Percentiles rank a stretch among this genome's conserved stretches.
Evolutionary conservation across 2,329 filamentous ascomycete genomes (phyloP).

Genomic region (Fusarium sp.): DNA sequence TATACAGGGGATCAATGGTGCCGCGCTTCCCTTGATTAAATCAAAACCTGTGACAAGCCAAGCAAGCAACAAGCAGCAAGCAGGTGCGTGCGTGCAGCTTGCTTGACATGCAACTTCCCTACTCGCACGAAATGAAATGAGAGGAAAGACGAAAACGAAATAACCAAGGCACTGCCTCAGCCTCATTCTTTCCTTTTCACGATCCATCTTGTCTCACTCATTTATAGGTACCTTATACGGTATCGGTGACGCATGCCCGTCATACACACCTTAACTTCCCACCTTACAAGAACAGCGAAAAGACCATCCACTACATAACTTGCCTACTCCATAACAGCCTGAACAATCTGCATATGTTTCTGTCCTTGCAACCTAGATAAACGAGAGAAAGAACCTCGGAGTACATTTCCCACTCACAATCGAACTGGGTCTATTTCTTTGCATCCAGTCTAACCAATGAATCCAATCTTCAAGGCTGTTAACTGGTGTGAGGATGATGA

Average conservation of each 20-base stretch:
- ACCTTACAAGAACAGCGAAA: background rate
- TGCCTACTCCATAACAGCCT: background rate
- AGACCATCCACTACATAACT: background rate
- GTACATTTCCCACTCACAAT: background rate
- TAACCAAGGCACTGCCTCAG: slow-evolving; percentile 23
- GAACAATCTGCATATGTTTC: background rate
- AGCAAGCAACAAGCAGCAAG: slow-evolving; percentile 19
- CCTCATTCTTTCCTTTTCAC: slow-evolving; percentile 26
- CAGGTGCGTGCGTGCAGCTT: slow-evolving; percentile 31
- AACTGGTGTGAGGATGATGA: slow-evolving; percentile 21
- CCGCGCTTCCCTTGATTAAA: slow-evolving; percentile 43
- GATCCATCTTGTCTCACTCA: slow-evolving; percentile 26
- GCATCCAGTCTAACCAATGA: slow-evolving; percentile 21
- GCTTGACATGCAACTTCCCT: slow-evolving; percentile 36
- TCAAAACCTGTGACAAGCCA: slow-evolving; percentile 33
- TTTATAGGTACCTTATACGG: background rate
- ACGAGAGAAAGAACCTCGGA: background rate
- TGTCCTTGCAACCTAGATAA: background rate
- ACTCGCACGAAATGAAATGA: slow-evolving; percentile 28
- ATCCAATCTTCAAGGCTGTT: slow-evolving; percentile 13
- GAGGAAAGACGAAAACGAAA: slow-evolving; percentile 12
- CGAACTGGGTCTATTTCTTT: background rate
- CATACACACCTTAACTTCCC: background rate
- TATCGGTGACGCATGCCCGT: slow-evolving; percentile 15
- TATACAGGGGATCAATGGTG: slow-evolving; percentile 30